Percentiles rank a stretch among this genome's conserved stretches.
These are phyloP conservation scores for Botrytis squamosa DNA, from an alignment of 2,329 filamentous ascomycete species.

Conservation along the genomic window DNA sequence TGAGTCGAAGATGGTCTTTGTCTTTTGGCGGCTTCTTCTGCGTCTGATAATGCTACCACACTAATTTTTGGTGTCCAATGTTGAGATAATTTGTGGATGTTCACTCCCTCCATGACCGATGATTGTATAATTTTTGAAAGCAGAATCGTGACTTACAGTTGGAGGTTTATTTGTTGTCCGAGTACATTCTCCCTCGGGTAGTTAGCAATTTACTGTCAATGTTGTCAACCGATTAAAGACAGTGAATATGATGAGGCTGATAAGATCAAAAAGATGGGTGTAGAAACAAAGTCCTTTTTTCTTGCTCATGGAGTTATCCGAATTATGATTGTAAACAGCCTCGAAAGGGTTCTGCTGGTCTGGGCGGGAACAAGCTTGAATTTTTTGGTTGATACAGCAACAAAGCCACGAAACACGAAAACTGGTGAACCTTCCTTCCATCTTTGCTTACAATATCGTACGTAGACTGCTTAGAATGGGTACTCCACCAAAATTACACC, in stretches of 20 bases:
- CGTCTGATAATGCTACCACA: not conserved
- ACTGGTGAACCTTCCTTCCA: not conserved
- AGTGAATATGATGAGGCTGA: conserved; percentile 13
- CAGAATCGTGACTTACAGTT: conserved; percentile 14
- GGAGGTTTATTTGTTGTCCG: not conserved
- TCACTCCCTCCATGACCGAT: conserved; percentile 12
- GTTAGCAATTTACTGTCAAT: not conserved
- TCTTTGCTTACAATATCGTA: not conserved
- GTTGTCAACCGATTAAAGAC: not conserved
- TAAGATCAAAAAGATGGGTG: conserved; percentile 10
- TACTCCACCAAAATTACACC: not conserved
- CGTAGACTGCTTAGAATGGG: too few relatives aligned
- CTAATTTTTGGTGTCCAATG: conserved; percentile 10
- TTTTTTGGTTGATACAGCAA: conserved; percentile 17
- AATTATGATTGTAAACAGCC: conserved; percentile 17
- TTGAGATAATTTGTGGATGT: conserved; percentile 3
- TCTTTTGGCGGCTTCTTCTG: conserved; percentile 2
- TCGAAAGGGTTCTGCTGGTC: conserved; percentile 3
- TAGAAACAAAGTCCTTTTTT: not conserved
- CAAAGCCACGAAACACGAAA: not conserved
- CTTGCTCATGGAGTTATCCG: not conserved
- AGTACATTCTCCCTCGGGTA: not conserved
- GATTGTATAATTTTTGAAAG: not conserved
- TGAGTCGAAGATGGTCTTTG: not conserved
- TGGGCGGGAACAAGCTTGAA: conserved; percentile 7